Conservation (phyloP, 352 stramenopile species). For the Pilasporangium apinafurcum region DNA sequence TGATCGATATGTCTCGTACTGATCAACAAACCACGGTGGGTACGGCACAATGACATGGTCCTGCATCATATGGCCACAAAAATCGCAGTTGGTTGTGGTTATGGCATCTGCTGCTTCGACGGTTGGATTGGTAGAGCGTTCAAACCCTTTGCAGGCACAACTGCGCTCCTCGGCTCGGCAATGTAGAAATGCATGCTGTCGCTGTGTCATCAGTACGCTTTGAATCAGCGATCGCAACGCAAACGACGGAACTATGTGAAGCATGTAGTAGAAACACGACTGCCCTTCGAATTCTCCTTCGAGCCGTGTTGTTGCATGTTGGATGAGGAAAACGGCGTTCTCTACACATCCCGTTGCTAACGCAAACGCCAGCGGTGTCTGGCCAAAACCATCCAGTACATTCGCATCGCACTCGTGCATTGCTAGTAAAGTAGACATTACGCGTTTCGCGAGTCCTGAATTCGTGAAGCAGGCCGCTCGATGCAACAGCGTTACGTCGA, state of each 20-base stretch:
- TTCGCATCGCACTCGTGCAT: conserved; percentile 30
- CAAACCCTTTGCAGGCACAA: conserved; percentile 62
- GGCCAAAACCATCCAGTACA: conserved; percentile 42
- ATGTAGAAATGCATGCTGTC: conserved; percentile 42
- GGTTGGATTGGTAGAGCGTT: conserved; percentile 8
- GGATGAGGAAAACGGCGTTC: conserved; percentile 35
- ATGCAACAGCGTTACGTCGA: conserved; percentile 41
- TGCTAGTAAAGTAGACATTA: conserved; percentile 19
- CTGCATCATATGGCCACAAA: conserved; percentile 32
- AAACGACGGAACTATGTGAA: conserved; percentile 52
- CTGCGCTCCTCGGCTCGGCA: conserved; percentile 12
- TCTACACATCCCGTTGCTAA: conserved; percentile 18
- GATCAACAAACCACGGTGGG: conserved; percentile 63
- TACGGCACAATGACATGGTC: conserved; percentile 31
- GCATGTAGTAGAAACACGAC: conserved; percentile 45
- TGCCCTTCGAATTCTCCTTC: conserved; percentile 67
- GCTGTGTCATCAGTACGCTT: conserved; percentile 17
- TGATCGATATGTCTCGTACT: conserved; percentile 53
- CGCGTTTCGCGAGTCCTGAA: conserved; percentile 4
- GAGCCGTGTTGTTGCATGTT: conserved; percentile 13
- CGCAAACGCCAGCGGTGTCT: conserved; percentile 40
- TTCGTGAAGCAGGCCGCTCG: conserved; percentile 35
- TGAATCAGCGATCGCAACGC: conserved; percentile 28
- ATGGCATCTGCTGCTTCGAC: not conserved
- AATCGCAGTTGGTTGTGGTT: conserved; percentile 16